phyloP scores from a whole-genome alignment of 176 grass and related monocot genomes.

The Rhipidocladum racemiflorum region DNA sequence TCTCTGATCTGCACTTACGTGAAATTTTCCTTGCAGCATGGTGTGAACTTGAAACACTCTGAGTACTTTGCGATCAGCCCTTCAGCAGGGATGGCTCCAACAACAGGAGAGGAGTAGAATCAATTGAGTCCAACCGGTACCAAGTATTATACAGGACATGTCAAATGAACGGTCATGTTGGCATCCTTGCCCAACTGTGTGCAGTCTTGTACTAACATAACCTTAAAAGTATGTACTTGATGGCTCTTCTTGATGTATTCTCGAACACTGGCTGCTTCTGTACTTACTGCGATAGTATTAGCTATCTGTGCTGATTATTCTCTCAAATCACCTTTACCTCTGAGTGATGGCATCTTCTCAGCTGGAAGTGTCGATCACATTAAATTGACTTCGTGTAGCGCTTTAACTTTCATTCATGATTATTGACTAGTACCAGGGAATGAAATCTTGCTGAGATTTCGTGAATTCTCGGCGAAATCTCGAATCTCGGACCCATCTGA shows the following conservation, averaged over 20 bases:
- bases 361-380: background rate
- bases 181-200: conserved; percentile 22
- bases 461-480: too few relatives aligned
- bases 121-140: background rate
- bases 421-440: too few relatives aligned
- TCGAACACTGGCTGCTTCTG: conserved; percentile 8
- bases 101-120: conserved; percentile 63
- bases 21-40: conserved; percentile 52
- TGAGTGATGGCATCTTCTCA: background rate
- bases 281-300: background rate
- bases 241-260: background rate
- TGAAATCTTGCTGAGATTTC: too few relatives aligned
- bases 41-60: conserved; percentile 90
- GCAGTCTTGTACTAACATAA: conserved; percentile 7
- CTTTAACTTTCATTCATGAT: background rate
- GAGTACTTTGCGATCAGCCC: conserved; percentile 88
- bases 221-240: background rate
- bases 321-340: background rate
- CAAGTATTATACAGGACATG: background rate
- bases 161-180: background rate
- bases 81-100: conserved; percentile 71
- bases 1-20: background rate
- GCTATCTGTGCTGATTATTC: background rate
- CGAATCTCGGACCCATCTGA: too few relatives aligned
- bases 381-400: background rate